Conservation (phyloP, 768 basidiomycete species). For the Macrolepiota fuliginosa region DNA sequence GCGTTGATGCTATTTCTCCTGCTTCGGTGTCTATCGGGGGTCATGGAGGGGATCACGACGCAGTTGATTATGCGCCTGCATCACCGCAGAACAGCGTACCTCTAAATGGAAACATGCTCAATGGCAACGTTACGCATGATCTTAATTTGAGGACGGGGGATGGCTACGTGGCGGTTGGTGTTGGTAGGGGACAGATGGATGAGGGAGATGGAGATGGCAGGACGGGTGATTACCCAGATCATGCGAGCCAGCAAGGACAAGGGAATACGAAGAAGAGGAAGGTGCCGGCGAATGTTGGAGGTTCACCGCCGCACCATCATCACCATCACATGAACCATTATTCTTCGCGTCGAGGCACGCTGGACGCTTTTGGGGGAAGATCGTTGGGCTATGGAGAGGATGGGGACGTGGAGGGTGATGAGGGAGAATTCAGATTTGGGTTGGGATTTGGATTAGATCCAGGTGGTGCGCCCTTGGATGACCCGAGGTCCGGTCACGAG, state of each 20-base stretch:
- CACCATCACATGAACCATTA: slow-evolving; percentile 10
- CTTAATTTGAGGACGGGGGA: neutral
- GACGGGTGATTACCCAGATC: slow-evolving; percentile 62
- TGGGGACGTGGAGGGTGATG: slow-evolving; percentile 14
- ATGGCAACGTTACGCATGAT: neutral
- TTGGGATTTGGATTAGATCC: slow-evolving; percentile 13
- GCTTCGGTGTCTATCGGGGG: neutral
- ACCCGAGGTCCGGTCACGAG: neutral
- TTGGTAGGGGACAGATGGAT: slow-evolving; percentile 34
- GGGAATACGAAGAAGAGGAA: slow-evolving; percentile 89
- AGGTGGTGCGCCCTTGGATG: slow-evolving; percentile 17
- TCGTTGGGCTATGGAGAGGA: slow-evolving; percentile 13
- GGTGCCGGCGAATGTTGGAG: slow-evolving; percentile 67
- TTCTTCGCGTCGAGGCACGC: neutral
- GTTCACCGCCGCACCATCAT: slow-evolving; percentile 30
- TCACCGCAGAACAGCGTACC: neutral
- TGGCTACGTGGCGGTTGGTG: slow-evolving; percentile 2
- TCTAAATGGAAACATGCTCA: too few relatives aligned
- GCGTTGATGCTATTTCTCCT: neutral
- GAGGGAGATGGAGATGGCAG: slow-evolving; percentile 54
- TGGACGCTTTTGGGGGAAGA: slow-evolving; percentile 34
- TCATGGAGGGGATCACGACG: neutral
- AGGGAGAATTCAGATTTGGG: neutral
- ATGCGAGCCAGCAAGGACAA: slow-evolving; percentile 71
- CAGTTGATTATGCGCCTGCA: neutral